Base-by-base conservation (phyloP, 257 asterid species). In the Nicotiana knightiana region DNA sequence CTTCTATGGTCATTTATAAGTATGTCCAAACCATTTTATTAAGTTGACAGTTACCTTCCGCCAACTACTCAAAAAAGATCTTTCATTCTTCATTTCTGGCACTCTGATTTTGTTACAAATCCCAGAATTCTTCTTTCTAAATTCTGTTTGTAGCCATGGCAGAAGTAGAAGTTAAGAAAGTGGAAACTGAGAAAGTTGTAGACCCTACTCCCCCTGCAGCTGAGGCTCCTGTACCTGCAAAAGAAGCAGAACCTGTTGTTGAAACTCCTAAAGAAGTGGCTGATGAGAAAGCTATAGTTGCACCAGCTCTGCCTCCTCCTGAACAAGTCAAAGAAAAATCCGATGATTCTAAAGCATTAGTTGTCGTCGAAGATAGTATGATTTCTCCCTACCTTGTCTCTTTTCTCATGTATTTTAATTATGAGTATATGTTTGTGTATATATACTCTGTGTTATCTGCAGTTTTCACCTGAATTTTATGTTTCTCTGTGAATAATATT, bases 331-430 rank as follows among this genome's bases (percentile, higher is more conserved):
- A 32, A 17, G 67, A 76, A 66, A 89, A 89, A 67, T 57, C 92
- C 9, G 97, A 93, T 62, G 98, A 94, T 7, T 63, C 85, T 86
- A 90, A 96, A 87, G 96, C 98, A 83, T 89, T 96, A n/a, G 96
- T 78, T 62, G 30, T 89, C 9, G 92, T 92, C 46, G 97, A 96
- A 86, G 84, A 89, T 89, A 89, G 81, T 82, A 78, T 55, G n/a
- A 77, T 57, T 6, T 15, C 46, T 28, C 6, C 32, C 30, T 9
- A 65, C 21, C 39, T 2, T 57, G 0, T 64, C 11, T 53, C 1
- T 21, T 1, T 71, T 6, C 1, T 18, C 81, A 48, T 71, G 24
- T 18, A 7, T 48, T 77, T 2, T 28, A 6, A 39, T 39, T 39
- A 6, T 39, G 6, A 6, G 2, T 9, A 26, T 30, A 2, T 64